Conservation (phyloP, 2,329 filamentous ascomycete genomes). For the Endothia cerciana region DNA sequence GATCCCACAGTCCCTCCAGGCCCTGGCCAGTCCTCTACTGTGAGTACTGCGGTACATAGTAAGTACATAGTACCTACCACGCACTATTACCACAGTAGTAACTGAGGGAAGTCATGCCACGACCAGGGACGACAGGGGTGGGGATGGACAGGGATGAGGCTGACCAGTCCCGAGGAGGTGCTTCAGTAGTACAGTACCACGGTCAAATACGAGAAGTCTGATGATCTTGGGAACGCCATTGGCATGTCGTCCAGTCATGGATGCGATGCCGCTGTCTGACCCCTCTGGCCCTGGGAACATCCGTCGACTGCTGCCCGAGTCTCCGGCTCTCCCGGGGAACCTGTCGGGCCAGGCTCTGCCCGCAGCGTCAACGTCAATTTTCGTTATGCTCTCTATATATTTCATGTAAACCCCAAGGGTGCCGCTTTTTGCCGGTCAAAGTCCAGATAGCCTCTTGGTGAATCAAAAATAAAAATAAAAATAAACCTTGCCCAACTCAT, state of each 20-base stretch:
- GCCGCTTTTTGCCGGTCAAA: neutral
- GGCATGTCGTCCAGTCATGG: neutral
- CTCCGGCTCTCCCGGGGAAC: too few species aligned
- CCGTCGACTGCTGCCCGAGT: too few species aligned
- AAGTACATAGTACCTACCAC: too few species aligned
- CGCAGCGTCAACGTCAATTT: neutral
- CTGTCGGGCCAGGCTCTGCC: too few species aligned
- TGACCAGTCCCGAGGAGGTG: constrained; percentile 6
- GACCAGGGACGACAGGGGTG: neutral
- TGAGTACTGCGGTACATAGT: too few species aligned
- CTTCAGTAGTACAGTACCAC: neutral
- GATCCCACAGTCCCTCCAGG: constrained; percentile 1
- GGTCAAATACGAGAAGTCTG: constrained; percentile 4
- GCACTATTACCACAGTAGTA: too few species aligned
- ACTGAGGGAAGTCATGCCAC: neutral
- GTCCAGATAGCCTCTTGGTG: neutral
- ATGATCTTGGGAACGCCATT: constrained; percentile 3
- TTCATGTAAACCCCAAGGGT: too few species aligned
- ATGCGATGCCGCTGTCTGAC: neutral
- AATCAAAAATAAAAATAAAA: too few species aligned
- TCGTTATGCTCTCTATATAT: neutral
- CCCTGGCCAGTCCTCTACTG: neutral
- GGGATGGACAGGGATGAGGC: neutral
- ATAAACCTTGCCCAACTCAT: neutral
- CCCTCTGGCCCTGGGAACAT: too few species aligned